These are phyloP conservation scores for Pachysandra terminalis DNA, from an alignment of 164 flowering plant species.

Conservation along the genomic window DNA sequence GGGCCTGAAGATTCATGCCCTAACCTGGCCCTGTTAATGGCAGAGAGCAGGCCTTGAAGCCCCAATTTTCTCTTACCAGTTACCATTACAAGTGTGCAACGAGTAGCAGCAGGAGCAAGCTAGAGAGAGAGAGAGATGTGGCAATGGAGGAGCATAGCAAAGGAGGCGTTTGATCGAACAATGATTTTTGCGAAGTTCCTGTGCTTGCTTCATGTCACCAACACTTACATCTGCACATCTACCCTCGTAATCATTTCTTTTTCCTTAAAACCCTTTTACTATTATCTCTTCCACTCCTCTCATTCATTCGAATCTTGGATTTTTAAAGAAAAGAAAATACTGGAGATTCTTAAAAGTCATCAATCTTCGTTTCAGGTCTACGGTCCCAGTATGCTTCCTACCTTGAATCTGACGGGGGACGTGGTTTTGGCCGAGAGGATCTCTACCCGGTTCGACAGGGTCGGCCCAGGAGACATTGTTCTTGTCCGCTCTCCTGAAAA, in stretches of 20 bases:
- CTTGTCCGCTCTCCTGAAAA: slow-evolving; percentile 50
- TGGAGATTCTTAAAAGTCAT: too few species aligned
- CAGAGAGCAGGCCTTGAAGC: too few species aligned
- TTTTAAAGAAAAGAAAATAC: too few species aligned
- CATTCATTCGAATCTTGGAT: too few species aligned
- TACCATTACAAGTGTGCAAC: too few species aligned
- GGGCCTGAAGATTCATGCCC: too few species aligned
- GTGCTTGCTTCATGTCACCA: slow-evolving; percentile 54
- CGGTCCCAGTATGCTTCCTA: slow-evolving; percentile 95
- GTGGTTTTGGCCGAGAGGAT: slow-evolving; percentile 48
- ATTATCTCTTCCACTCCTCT: not conserved
- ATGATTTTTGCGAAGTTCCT: slow-evolving; percentile 31
- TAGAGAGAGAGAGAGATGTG: slow-evolving; percentile 1
- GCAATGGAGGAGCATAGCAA: slow-evolving; percentile 24
- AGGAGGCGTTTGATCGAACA: slow-evolving; percentile 38
- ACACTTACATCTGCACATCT: slow-evolving; percentile 43
- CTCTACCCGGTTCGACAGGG: slow-evolving; percentile 38
- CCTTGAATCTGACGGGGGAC: slow-evolving; percentile 45
- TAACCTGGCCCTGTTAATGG: too few species aligned
- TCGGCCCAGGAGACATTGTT: slow-evolving; percentile 58
- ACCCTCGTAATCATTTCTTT: slow-evolving; percentile 29
- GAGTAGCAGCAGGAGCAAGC: not conserved
- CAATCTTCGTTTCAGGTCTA: slow-evolving; percentile 26
- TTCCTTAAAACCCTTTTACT: too few species aligned
- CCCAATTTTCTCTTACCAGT: too few species aligned